phyloP scores from a whole-genome alignment of 441 rosid genomes.

The Bruguiera hainesii region DNA sequence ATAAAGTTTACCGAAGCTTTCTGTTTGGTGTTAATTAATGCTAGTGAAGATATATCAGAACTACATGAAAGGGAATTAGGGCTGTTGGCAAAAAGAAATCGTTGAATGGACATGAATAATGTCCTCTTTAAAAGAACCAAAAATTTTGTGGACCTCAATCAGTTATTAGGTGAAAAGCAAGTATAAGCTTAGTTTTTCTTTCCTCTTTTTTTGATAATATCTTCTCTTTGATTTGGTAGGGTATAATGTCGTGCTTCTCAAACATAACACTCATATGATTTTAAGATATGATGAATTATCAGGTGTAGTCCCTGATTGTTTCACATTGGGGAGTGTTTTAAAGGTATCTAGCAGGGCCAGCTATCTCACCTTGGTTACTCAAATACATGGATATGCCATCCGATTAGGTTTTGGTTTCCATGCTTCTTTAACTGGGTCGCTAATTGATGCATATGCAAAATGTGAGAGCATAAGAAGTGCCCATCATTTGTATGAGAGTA shows the following conservation, averaged over 20 bases:
- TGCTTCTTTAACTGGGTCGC: slow-evolving; percentile 44
- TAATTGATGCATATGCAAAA: slow-evolving; percentile 62
- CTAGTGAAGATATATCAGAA: too few species aligned
- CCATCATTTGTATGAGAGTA: slow-evolving; percentile 31
- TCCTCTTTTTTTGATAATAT: background rate
- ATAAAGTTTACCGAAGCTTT: too few species aligned
- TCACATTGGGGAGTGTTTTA: slow-evolving; percentile 61
- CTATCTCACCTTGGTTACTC: slow-evolving; percentile 34
- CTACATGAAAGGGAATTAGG: too few species aligned
- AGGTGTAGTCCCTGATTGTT: slow-evolving; percentile 63
- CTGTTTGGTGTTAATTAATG: too few species aligned
- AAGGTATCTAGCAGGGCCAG: slow-evolving; percentile 43
- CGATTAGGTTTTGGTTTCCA: slow-evolving; percentile 41
- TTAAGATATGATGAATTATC: slow-evolving; percentile 17
- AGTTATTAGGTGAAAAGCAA: background rate
- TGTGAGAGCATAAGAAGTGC: slow-evolving; percentile 50
- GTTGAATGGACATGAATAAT: too few species aligned
- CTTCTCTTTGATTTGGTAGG: background rate
- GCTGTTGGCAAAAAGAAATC: too few species aligned
- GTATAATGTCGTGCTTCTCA: background rate
- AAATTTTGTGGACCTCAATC: too few species aligned
- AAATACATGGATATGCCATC: slow-evolving; percentile 50
- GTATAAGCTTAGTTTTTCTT: background rate
- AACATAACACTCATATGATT: background rate
- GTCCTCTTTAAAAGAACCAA: too few species aligned